Base-by-base conservation (phyloP, 306 rosid genomes). In the Albizia julibrissin region DNA sequence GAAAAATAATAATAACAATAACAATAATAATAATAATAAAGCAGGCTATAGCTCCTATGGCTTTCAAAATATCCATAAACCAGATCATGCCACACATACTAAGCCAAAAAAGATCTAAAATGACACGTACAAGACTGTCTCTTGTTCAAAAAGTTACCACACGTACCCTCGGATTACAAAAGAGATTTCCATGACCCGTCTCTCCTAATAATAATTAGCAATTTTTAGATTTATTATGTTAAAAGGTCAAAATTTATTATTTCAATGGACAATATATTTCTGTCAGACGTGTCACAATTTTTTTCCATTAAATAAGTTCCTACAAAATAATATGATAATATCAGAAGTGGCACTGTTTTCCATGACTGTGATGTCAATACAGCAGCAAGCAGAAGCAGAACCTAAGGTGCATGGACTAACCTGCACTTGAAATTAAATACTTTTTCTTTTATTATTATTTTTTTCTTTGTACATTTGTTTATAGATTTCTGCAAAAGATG, bases 401-500 rank as follows among this genome's bases (percentile, higher is more conserved):
- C 27, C 82, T 81, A 83, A 84, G 89, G 77, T 84, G 87, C 88
- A 85, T 83, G 83, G 67, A 71, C 81, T 84, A 85, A 83, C 87
- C 74, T 77, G 87, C 82, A 81, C 83, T 82, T 42, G 74, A 69
- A 69, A 69, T 40, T 80, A 49, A 82, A 68, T 44, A 76, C 87
- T 85, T 9, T 69, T 69, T 8, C 85, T 33, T 11, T 64, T 64
- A 64, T 29, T 65, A 31, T 59, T 6, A 12, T 42, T 31, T 62
- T 33, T 3, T 39, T 8, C 64, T 82, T 69, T 74, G 74, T 84
- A 80, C 82, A 59, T 85, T 82, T 80, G 87, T 82, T 88, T 89
- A 86, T 91, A 86, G 44, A 82, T 87, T 89, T 85, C 86, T 81
- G 91, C 65, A 87, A 42, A 83, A 85, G 82, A 83, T 87, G 91